Base-by-base conservation (phyloP, 768 basidiomycete genomes). In the Amylocystis lapponica region DNA sequence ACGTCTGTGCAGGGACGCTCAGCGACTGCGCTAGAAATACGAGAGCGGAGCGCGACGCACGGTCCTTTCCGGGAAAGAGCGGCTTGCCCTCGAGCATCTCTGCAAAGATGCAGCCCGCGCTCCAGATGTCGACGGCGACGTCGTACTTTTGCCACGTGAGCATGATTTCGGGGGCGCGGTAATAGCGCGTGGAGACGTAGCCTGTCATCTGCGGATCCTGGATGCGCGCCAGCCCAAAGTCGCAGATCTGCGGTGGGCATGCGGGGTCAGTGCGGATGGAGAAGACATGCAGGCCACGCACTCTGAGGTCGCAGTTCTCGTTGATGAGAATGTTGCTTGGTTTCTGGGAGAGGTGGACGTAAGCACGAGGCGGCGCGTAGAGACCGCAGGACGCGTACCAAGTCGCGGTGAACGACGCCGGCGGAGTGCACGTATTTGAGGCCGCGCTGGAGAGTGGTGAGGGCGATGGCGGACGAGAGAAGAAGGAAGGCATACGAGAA, bases 101-200 rank as follows among this genome's bases (percentile, higher is more conserved):
- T 5, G 96, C 96, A 58, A 99, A 97, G 64, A 99, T 98, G 70
- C 96, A 99, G 5, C 94, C 96, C 10, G 94, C 93, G 59, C 90
- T 94, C 96, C 96, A 98, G 61, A 98, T 95, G 63, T 99, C 96
- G 49, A 99, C 96, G 39, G 95, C 96, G 44, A 97, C 94, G 64
- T 98, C 95, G 69, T 99, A 99, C 71, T 98, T 98, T 66, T 99
- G 96, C 96, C 96, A 99, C 29, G 96, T 99, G 61, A 99, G 76
- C 96, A 99, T 99, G 70, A 99, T 99, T 67, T 99, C 96, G 5
- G 96, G 96, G 5, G 96, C 96, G 39, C 96, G 86, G 63, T 99
- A 99, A 69, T 99, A 99, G 53, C 96, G 76, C 39, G 96, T 99
- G 45, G 96, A 98, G 48, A 98, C 96, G 61, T 98, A 99, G 49